Conservation (phyloP, 495 filamentous ascomycete genomes). For the Penicillium alfredii region DNA sequence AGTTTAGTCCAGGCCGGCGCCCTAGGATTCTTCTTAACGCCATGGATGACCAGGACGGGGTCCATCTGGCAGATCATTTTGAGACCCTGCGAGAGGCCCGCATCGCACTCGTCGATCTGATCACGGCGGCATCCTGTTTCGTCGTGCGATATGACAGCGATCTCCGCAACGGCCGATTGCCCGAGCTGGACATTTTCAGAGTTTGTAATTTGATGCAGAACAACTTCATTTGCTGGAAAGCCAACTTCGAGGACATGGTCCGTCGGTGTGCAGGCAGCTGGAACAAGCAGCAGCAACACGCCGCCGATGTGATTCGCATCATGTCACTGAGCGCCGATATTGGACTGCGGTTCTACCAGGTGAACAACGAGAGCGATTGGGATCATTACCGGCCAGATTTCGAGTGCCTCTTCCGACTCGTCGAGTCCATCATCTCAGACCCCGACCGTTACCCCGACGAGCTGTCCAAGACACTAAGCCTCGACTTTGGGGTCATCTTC, state of each 20-base stretch:
- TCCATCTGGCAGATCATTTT: slow-evolving; percentile 9
- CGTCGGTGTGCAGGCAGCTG: slow-evolving; percentile 6
- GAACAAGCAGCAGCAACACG: slow-evolving; percentile 5
- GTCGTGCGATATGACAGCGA: slow-evolving; percentile 2
- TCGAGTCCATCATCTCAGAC: slow-evolving; percentile 6
- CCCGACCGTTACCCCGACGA: slow-evolving; percentile 6
- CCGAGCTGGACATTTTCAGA: neutral
- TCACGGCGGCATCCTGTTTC: slow-evolving; percentile 3
- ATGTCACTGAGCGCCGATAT: slow-evolving; percentile 5
- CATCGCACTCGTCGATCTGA: slow-evolving; percentile 15
- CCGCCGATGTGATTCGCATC: slow-evolving; percentile 10
- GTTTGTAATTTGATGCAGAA: neutral
- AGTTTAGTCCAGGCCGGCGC: slow-evolving; percentile 1
- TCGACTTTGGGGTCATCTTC: slow-evolving; percentile 16
- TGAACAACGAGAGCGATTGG: slow-evolving; percentile 10
- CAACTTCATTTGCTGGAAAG: slow-evolving; percentile 8
- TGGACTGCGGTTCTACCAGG: slow-evolving; percentile 6
- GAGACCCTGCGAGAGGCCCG: slow-evolving; percentile 10
- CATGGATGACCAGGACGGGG: slow-evolving; percentile 1
- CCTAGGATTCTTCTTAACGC: slow-evolving; percentile 9
- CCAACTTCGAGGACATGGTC: slow-evolving; percentile 14
- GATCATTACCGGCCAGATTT: slow-evolving; percentile 4
- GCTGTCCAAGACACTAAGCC: slow-evolving; percentile 4
- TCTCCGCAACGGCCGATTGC: neutral
- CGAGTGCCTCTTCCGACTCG: slow-evolving; percentile 7